These are phyloP conservation scores for Solanum tacnaense DNA, from an alignment of 257 asterid genomes.

Conservation along the genomic window DNA sequence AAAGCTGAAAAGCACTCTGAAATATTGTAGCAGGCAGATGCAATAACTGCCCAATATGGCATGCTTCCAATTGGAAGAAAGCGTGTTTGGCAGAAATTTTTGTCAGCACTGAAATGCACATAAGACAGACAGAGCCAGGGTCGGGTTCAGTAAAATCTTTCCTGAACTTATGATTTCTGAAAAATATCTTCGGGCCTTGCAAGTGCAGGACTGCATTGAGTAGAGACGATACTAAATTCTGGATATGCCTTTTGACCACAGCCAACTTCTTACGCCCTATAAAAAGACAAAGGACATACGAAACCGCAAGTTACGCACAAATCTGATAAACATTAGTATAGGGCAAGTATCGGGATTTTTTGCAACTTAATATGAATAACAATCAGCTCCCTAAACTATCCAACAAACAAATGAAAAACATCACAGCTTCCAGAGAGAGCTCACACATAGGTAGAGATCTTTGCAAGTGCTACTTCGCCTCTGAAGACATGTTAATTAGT, in stretches of 20 bases:
- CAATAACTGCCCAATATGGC: constrained; percentile 50
- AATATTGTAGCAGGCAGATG: constrained; percentile 75
- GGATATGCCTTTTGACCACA: constrained; percentile 50
- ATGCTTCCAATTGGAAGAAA: constrained; percentile 45
- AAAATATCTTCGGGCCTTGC: constrained; percentile 63
- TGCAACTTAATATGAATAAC: not conserved
- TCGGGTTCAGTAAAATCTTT: constrained; percentile 39
- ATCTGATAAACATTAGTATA: not conserved
- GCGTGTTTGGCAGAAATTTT: constrained; percentile 57
- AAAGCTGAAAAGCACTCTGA: constrained; percentile 50
- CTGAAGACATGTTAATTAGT: not conserved
- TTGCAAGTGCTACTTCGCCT: not conserved
- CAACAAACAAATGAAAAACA: not conserved
- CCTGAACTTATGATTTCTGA: constrained; percentile 11
- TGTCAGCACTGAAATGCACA: constrained; percentile 60
- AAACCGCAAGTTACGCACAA: not conserved
- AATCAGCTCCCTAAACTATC: not conserved
- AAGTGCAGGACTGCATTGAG: constrained; percentile 68
- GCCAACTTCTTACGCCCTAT: constrained; percentile 60
- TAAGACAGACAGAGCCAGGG: constrained; percentile 69
- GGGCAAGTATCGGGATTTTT: not conserved
- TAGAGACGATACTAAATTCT: constrained; percentile 62
- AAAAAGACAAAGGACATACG: constrained; percentile 11
- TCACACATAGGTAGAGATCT: not conserved
- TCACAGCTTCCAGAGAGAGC: not conserved